Conservation (phyloP, 2,329 filamentous ascomycete genomes). For the Akanthomyces muscarius region DNA sequence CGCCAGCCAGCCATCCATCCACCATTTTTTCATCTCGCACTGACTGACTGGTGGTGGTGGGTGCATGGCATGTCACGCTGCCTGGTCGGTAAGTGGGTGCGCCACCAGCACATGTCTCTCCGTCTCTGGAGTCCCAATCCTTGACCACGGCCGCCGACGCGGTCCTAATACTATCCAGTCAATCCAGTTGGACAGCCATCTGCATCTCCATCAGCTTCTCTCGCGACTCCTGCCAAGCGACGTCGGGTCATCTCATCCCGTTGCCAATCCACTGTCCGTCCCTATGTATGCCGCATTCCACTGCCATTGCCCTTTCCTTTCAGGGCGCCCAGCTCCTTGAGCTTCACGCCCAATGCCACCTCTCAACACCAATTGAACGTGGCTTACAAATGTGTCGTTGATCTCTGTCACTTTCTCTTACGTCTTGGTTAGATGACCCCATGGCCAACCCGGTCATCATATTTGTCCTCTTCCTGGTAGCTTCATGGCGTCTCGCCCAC, state of each 20-base stretch:
- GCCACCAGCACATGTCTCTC: not conserved
- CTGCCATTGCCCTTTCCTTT: not conserved
- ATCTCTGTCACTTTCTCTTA: not conserved
- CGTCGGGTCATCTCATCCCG: slow-evolving; percentile 4
- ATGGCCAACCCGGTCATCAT: not conserved
- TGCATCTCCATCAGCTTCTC: not conserved
- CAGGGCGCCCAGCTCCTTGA: too few species aligned
- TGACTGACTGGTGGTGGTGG: not conserved
- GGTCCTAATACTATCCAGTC: not conserved
- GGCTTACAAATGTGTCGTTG: not conserved
- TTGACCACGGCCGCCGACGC: not conserved
- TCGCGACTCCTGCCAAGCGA: not conserved
- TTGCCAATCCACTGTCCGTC: not conserved
- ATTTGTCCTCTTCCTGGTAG: too few species aligned
- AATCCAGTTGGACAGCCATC: not conserved
- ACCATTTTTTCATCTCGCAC: not conserved
- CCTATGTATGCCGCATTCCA: too few species aligned
- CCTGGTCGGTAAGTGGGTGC: not conserved
- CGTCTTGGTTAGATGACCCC: not conserved
- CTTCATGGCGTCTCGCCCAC: slow-evolving; percentile 3
- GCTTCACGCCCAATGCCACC: not conserved
- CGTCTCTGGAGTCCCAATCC: not conserved
- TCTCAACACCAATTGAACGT: not conserved
- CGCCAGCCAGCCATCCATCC: not conserved
- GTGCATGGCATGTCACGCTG: not conserved